Percentiles rank a stretch among this genome's conserved stretches.
phyloP scores from a whole-genome alignment of 2,329 filamentous ascomycete genomes.

The Ophiostoma perfectum region DNA sequence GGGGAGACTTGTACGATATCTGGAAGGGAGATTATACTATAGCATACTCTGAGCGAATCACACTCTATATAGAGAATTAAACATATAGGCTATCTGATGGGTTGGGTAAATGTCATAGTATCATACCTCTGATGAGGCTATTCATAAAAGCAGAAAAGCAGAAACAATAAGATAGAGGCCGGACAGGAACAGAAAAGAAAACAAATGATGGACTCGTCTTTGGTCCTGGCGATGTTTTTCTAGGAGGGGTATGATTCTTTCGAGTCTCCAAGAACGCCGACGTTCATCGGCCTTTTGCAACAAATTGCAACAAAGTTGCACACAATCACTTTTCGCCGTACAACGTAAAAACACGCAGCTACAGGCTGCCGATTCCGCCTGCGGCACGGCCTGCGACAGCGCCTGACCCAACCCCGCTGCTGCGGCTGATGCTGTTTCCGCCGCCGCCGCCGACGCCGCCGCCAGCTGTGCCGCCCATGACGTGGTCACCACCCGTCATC shows the following conservation, averaged over 20 bases:
- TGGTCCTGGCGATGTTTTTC: neutral
- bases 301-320: neutral
- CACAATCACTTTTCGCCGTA: neutral
- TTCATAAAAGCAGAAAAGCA: no score
- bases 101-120: neutral
- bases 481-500: neutral
- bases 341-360: no score
- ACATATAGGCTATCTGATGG: no score
- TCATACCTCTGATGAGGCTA: neutral
- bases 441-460: neutral
- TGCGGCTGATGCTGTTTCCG: neutral
- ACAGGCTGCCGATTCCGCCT: conserved; percentile 12
- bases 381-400: conserved; percentile 2
- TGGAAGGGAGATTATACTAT: neutral
- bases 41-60: neutral
- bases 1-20: neutral
- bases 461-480: neutral
- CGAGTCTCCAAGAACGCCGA: conserved; percentile 1
- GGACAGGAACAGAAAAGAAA: neutral
- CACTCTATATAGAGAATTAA: neutral
- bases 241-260: conserved; percentile 11
- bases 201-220: neutral
- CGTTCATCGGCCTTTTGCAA: neutral
- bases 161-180: neutral
- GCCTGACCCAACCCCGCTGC: conserved; percentile 3